A percentile compares a stretch with the other conserved stretches of the same genome.
These are phyloP conservation scores for Barbarea vulgaris DNA, from an alignment of 345 rosid genomes.

Conservation along the genomic window DNA sequence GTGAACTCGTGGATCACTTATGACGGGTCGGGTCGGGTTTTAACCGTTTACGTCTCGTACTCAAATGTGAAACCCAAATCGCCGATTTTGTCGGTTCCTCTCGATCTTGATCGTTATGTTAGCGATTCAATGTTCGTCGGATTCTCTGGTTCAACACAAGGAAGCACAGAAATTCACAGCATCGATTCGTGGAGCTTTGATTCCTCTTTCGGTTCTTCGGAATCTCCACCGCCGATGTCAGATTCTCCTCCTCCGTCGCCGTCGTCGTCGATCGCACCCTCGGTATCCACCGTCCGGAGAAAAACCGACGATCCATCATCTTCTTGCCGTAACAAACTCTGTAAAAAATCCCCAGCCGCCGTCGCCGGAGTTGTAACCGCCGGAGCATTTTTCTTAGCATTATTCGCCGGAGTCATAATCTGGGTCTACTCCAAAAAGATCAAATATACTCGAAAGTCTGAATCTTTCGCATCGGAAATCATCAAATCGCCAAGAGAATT, in stretches of 20 bases:
- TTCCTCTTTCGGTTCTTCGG: constrained; percentile 53
- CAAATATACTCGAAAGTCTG: constrained; percentile 56
- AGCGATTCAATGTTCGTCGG: constrained; percentile 94
- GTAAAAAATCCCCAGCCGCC: constrained; percentile 85
- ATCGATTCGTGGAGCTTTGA: constrained; percentile 97
- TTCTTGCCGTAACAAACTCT: constrained; percentile 80
- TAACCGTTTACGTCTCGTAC: constrained; percentile 71
- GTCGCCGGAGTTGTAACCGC: constrained; percentile 97
- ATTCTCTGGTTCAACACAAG: constrained; percentile 97
- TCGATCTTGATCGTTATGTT: constrained; percentile 81
- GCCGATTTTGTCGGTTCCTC: constrained; percentile 57
- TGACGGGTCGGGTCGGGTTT: constrained; percentile 50
- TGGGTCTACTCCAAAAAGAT: constrained; percentile 76
- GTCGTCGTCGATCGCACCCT: constrained; percentile 48
- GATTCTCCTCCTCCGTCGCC: constrained; percentile 75
- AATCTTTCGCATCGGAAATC: constrained; percentile 68
- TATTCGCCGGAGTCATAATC: constrained; percentile 67
- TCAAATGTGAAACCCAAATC: constrained; percentile 81
- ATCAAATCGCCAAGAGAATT: constrained; percentile 92
- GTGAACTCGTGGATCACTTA: constrained; percentile 91
- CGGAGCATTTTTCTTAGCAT: constrained; percentile 80
- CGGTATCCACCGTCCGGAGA: constrained; percentile 35
- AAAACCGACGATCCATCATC: constrained; percentile 49
- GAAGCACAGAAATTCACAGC: constrained; percentile 94
- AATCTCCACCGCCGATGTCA: constrained; percentile 72